A percentile compares a stretch with the other conserved stretches of the same genome.
Evolutionary conservation across 2,329 filamentous ascomycete species (phyloP).

Genomic region (Alternaria gansuensis): DNA sequence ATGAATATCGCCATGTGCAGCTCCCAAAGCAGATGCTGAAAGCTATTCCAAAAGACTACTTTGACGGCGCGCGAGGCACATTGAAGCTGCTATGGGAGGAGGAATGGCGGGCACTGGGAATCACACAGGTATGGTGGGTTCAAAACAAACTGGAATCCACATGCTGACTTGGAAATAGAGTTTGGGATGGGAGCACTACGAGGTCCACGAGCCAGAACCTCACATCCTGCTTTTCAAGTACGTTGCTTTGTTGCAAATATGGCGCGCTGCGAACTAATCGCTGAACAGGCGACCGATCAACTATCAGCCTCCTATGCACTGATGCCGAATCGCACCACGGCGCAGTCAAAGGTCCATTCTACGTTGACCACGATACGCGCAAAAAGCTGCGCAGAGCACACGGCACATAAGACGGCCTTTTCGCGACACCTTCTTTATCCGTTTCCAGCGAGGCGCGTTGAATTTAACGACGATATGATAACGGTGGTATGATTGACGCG

Average conservation of each 20-base stretch:
- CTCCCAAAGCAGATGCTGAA: constrained; percentile 99
- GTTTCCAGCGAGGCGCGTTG: constrained; percentile 48
- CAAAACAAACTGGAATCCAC: background rate
- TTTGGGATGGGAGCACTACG: constrained; percentile 98
- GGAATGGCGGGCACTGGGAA: constrained; percentile 95
- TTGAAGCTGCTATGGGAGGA: constrained; percentile 98
- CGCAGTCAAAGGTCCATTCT: constrained; percentile 13
- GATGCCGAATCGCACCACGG: constrained; percentile 24
- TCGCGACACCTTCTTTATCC: constrained; percentile 42
- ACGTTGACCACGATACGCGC: constrained; percentile 20
- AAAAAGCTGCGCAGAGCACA: constrained; percentile 13
- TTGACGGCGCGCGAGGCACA: constrained; percentile 86
- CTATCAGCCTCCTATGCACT: constrained; percentile 73
- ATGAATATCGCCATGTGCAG: constrained; percentile 97
- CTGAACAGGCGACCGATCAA: constrained; percentile 77
- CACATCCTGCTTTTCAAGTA: constrained; percentile 99
- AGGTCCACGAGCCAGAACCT: constrained; percentile 97
- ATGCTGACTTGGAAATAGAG: constrained; percentile 67
- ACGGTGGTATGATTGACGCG: constrained; percentile 43
- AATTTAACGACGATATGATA: constrained; percentile 52
- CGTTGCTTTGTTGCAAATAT: constrained; percentile 51
- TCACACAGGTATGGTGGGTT: constrained; percentile 79
- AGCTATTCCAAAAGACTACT: constrained; percentile 92
- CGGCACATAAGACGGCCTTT: constrained; percentile 27
- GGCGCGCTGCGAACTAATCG: constrained; percentile 19